Conservation (phyloP, 2,329 filamentous ascomycete genomes). For the Monilinia polystroma region DNA sequence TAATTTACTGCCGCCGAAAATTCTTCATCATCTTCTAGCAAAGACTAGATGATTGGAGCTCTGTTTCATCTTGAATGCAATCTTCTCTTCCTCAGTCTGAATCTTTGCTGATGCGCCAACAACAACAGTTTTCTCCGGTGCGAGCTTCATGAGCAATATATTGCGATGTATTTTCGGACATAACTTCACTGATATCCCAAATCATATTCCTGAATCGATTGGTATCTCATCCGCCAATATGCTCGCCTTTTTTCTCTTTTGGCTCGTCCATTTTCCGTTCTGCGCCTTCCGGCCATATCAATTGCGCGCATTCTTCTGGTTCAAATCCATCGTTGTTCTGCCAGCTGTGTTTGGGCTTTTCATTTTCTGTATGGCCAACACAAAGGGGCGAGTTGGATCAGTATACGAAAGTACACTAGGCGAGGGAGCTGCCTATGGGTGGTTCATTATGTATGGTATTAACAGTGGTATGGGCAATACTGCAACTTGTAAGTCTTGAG, state of each 20-base stretch:
- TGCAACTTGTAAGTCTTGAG: slow-evolving; percentile 34
- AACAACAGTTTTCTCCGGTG: slow-evolving; percentile 46
- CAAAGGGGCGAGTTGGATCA: slow-evolving; percentile 39
- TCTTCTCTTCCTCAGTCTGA: neutral
- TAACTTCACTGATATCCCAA: slow-evolving; percentile 40
- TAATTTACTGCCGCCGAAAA: neutral
- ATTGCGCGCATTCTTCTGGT: slow-evolving; percentile 46
- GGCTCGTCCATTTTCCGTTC: slow-evolving; percentile 52
- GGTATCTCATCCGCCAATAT: slow-evolving; percentile 45
- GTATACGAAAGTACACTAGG: slow-evolving; percentile 31
- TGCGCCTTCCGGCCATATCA: slow-evolving; percentile 47
- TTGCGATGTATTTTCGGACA: slow-evolving; percentile 46
- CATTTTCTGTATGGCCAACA: slow-evolving; percentile 45
- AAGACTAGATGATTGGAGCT: neutral
- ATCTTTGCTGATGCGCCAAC: neutral
- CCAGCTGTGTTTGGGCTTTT: slow-evolving; percentile 43
- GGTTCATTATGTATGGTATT: slow-evolving; percentile 45
- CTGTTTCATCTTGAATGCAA: neutral
- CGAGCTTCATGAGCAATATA: slow-evolving; percentile 48
- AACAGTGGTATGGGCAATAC: slow-evolving; percentile 44
- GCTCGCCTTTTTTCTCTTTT: slow-evolving; percentile 55
- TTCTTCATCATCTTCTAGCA: neutral
- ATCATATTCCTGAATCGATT: slow-evolving; percentile 42
- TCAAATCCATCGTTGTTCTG: slow-evolving; percentile 37
- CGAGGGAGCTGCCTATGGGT: slow-evolving; percentile 32